These are phyloP conservation scores for Erythrobasidium yunnanense DNA, from an alignment of 768 basidiomycete genomes.

Conservation along the genomic window DNA sequence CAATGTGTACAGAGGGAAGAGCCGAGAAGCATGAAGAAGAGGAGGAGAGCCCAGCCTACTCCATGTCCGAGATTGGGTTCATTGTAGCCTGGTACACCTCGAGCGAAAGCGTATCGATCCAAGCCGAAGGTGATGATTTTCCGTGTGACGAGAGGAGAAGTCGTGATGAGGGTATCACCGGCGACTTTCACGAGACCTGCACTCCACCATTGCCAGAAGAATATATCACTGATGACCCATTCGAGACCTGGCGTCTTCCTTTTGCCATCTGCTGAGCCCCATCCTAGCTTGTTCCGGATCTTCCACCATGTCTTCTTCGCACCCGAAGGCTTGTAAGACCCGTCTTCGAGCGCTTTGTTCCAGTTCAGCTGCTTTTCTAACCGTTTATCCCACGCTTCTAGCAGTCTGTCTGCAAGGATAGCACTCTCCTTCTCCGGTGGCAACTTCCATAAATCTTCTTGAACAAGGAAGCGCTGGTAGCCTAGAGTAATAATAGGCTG, in stretches of 20 bases:
- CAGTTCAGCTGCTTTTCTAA: conserved; percentile 52
- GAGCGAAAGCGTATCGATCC: conserved; percentile 51
- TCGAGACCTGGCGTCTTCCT: conserved; percentile 39
- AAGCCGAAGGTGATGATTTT: conserved; percentile 61
- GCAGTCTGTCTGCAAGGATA: conserved; percentile 49
- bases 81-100: conserved; percentile 42
- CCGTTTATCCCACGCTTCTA: conserved; percentile 51
- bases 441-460: conserved; percentile 63
- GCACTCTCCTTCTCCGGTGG: conserved; percentile 49
- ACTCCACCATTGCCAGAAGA: conserved; percentile 69
- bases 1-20: conserved; percentile 57
- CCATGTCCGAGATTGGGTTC: conserved; percentile 48
- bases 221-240: conserved; percentile 64
- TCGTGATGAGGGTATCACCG: conserved; percentile 62
- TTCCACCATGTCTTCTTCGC: conserved; percentile 51
- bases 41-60: conserved; percentile 54
- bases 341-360: conserved; percentile 57
- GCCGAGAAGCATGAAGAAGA: conserved; percentile 59
- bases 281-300: conserved; percentile 50
- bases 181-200: conserved; percentile 56
- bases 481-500: conserved; percentile 47
- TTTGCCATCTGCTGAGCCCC: conserved; percentile 48
- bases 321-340: conserved; percentile 53
- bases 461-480: conserved; percentile 62
- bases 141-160: conserved; percentile 67